Conservation (phyloP, 2,329 filamentous ascomycete genomes). For the Exophiala phaeomuriformis region DNA sequence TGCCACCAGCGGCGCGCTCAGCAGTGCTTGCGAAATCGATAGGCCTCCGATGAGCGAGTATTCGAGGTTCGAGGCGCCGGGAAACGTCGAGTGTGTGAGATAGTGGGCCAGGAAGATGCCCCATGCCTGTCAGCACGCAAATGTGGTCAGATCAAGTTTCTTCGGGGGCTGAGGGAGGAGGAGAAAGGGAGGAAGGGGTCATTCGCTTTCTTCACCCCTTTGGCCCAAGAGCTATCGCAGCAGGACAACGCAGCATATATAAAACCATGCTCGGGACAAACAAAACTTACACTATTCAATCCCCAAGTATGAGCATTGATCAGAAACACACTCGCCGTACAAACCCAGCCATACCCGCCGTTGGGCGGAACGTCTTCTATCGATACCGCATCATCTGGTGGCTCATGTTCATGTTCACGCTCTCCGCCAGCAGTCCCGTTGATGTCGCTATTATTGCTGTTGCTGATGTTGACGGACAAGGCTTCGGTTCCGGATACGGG, state of each 20-base stretch:
- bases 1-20: slow-evolving; percentile 29
- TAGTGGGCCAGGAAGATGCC: slow-evolving; percentile 41
- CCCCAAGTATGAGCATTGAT: slow-evolving; percentile 33
- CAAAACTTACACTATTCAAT: slow-evolving; percentile 22
- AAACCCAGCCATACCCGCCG: slow-evolving; percentile 33
- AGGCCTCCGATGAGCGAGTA: slow-evolving; percentile 31
- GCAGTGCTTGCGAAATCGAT: slow-evolving; percentile 25
- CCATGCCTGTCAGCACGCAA: slow-evolving; percentile 27
- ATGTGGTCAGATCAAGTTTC: neutral
- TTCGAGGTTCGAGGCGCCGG: slow-evolving; percentile 25
- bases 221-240: no score
- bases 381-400: slow-evolving; percentile 12
- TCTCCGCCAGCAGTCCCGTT: no score
- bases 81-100: slow-evolving; percentile 30
- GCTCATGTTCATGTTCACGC: neutral
- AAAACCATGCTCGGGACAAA: neutral
- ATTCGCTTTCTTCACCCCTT: no score
- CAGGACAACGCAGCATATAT: neutral
- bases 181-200: no score
- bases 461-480: no score
- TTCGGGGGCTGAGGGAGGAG: no score
- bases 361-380: slow-evolving; percentile 19
- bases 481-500: no score
- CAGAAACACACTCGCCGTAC: slow-evolving; percentile 25
- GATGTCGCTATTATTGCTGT: no score